phyloP scores from a whole-genome alignment of 129 eudicot genomes.

The Saussurea involucrata region DNA sequence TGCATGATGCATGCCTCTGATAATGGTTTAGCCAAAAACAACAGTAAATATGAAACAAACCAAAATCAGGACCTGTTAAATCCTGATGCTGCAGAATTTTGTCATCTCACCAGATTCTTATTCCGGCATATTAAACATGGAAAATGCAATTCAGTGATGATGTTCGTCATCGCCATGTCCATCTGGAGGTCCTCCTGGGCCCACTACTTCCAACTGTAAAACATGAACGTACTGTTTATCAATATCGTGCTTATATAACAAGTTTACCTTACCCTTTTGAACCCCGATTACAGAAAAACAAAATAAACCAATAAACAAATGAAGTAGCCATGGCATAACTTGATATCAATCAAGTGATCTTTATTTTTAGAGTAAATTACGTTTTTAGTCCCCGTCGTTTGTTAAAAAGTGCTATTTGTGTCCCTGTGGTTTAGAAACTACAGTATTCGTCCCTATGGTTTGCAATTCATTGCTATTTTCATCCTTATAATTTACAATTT shows the following conservation, averaged over 20 bases:
- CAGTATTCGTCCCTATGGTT: too few species aligned
- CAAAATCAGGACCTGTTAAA: constrained; percentile 25
- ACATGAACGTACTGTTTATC: background rate
- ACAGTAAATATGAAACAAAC: constrained; percentile 34
- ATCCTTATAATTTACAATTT: too few species aligned
- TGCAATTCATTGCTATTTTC: too few species aligned
- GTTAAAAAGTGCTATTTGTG: too few species aligned
- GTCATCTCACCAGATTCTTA: constrained; percentile 58
- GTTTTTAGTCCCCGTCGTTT: too few species aligned
- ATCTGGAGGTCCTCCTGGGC: constrained; percentile 93
- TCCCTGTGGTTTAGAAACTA: too few species aligned
- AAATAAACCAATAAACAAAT: too few species aligned
- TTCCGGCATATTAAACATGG: constrained; percentile 38
- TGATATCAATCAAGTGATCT: too few species aligned
- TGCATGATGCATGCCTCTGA: constrained; percentile 23
- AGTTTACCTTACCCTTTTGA: too few species aligned
- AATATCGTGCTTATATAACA: background rate
- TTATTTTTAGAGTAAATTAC: too few species aligned
- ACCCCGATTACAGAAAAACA: too few species aligned
- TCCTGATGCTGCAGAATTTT: constrained; percentile 43
- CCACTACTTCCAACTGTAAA: constrained; percentile 90
- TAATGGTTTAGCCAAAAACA: constrained; percentile 21
- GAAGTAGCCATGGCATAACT: too few species aligned
- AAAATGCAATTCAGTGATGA: constrained; percentile 51
- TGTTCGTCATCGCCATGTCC: constrained; percentile 61